Conservation (phyloP, 2,329 filamentous ascomycete genomes). For the Tolypocladium cylindrosporum region DNA sequence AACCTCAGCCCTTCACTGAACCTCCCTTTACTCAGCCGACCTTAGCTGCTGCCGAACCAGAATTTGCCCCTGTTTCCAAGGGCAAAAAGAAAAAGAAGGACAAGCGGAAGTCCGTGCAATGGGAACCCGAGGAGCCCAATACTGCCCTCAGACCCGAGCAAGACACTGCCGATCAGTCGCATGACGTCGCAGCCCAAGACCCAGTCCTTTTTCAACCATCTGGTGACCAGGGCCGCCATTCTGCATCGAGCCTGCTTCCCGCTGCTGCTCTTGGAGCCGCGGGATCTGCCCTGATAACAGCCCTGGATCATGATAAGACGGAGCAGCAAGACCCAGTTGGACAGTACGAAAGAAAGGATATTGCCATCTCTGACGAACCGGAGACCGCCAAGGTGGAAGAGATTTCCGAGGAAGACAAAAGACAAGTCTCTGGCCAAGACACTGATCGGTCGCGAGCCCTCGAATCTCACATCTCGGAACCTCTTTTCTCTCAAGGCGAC, state of each 20-base stretch:
- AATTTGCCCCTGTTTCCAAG: not conserved
- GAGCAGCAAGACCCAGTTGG: not conserved
- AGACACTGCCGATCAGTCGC: no score
- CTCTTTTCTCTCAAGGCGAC: constrained; percentile 21
- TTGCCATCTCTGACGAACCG: not conserved
- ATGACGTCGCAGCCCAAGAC: not conserved
- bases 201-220: not conserved
- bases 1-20: not conserved
- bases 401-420: not conserved
- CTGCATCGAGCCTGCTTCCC: not conserved
- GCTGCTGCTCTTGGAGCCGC: not conserved
- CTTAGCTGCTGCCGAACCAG: not conserved
- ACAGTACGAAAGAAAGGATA: not conserved
- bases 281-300: not conserved
- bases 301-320: not conserved
- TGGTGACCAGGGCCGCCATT: not conserved
- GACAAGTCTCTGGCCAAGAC: not conserved
- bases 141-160: not conserved
- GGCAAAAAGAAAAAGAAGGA: constrained; percentile 7
- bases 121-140: constrained; percentile 6
- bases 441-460: constrained; percentile 3
- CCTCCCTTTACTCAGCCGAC: not conserved
- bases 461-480: constrained; percentile 17
- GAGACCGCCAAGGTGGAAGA: not conserved
- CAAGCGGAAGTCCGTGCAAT: constrained; percentile 10